Base-by-base conservation (phyloP, 1,284 basidiomycete genomes). In the Ustilago nuda region DNA sequence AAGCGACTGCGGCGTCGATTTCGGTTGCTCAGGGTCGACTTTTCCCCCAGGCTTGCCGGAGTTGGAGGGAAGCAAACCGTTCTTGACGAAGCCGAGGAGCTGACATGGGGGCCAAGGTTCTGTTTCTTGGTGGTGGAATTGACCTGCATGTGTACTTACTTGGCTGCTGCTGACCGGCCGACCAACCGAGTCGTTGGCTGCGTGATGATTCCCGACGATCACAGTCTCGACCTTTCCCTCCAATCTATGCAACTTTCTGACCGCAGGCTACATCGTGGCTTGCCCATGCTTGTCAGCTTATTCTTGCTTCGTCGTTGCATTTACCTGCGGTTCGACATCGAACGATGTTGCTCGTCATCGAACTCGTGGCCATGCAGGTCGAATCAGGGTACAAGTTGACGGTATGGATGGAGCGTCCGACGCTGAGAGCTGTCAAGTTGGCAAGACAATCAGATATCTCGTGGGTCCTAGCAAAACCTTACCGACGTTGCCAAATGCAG, bases 191-290 rank as follows among this genome's bases (percentile, higher is more conserved):
- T 30, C 48, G 48, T 50, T 27, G 48, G 30, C 48, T 50, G 23
- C 48, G 17, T n/a, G 11, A 13, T 6, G 27, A 4, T 50, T 50
- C 48, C 48, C 30, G 30, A 50, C 48, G 27, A 27, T 12, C 4
- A 30, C 8, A 13, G n/a, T 8, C n/a, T 50, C n/a, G 5, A 50
- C 27, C 48, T 32, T 30, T 50, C 48, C 30, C 5, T 8, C 48
- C 23, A 27, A 32, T 32, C 48, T 30, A 17, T 30, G 37, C 27
- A 11, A 8, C 15, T 6, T 50, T 32, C 13, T 32, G n/a, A 32
- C 48, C 48, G 48, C 27, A 50, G 48, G 27, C 48, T 50, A 13
- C 48, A 27, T 8, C 15, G 30, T 50, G 48, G 48, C 48, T 50
- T 50, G 48, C 7, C 19, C 8, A 48, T 19, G 45, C 45, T 27